These are phyloP conservation scores for Smittium culicis DNA, from an alignment of 371 early-diverging fungal genomes.

Conservation along the genomic window DNA sequence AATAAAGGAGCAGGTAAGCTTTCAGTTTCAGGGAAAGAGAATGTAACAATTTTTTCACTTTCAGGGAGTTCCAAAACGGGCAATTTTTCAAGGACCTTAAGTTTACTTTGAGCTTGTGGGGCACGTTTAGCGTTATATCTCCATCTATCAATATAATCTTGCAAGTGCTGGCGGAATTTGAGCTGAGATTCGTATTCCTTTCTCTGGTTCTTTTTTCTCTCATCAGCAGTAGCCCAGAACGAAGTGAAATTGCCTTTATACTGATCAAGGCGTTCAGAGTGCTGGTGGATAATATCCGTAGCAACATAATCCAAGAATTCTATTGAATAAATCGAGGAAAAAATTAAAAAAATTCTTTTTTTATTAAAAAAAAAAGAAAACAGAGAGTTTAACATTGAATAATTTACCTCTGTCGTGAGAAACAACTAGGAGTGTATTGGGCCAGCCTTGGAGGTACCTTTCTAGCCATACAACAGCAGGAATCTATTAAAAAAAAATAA, in stretches of 20 bases:
- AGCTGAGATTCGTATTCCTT: conserved; percentile 91
- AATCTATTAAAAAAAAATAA: conserved; percentile 30
- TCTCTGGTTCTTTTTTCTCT: conserved; percentile 73
- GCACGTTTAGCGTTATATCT: conserved; percentile 97
- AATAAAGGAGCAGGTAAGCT: conserved; percentile 74
- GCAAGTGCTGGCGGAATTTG: conserved; percentile 81
- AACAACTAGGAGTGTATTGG: conserved; percentile 83
- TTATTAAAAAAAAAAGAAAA: conserved; percentile 12
- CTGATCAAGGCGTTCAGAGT: conserved; percentile 78
- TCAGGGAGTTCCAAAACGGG: conserved; percentile 80
- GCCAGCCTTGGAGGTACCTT: conserved; percentile 78
- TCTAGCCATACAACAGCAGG: conserved; percentile 96
- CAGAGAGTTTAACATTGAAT: conserved; percentile 21
- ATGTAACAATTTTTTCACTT: conserved; percentile 68
- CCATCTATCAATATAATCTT: conserved; percentile 97
- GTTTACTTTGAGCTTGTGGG: conserved; percentile 93
- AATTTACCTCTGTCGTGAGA: conserved; percentile 80
- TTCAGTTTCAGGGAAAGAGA: conserved; percentile 87
- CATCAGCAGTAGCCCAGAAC: conserved; percentile 78
- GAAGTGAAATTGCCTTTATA: conserved; percentile 90
- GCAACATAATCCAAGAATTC: conserved; percentile 94
- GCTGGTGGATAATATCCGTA: conserved; percentile 91
- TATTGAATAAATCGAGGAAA: not conserved
- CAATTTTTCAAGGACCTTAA: conserved; percentile 95
- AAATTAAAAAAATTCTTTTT: not conserved